Base-by-base conservation (phyloP, 148 eudicot genomes). In the Beta vulgaris region DNA sequence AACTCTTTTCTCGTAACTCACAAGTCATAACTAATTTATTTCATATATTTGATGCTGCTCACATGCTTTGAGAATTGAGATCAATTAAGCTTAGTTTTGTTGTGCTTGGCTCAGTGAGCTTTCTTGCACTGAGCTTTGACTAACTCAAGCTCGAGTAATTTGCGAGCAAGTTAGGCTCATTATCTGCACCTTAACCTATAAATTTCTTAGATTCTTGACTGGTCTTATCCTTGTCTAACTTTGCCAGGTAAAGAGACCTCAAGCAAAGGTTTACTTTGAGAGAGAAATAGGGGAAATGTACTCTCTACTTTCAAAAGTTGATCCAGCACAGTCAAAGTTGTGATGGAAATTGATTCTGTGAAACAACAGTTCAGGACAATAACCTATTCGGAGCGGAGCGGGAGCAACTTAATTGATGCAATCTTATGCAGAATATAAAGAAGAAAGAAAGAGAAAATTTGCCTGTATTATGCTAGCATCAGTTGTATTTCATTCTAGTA, bases 241-340 rank as follows among this genome's bases (percentile, higher is more conserved):
- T 71, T 61, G 55, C 31, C 88, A 91, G 92, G 42, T 91, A 58
- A 91, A 88, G 84, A 88, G 96, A 84, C 96, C 96, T 61, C 96
- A 88, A 83, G 96, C 96, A 34, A 87, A 83, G 83, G 89, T 83
- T 67, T 91, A 91, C 84, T 91, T 88, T 71, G 88, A 86, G 69
- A 80, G 83, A 78, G 96, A 78, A 66, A 88, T 91, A 76, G 82
- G 81, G n/a, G 81, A 91, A 77, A 88, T 88, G 91, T 91, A 91
- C 37, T 73, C 83, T 0, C 86, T 83, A 68, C 76, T 88, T 69
- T 72, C 88, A 28, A 63, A 73, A 51, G 55, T 69, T 15, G 96
- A 91, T 28, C 80, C 88, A 15, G 69, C 78, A 11, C 75, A 82
- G 18, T 74, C 73, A 55, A 86, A 75, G 58, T 26, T 80, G 62